phyloP scores from a whole-genome alignment of 163 green algal genomes.

The Scenedesmus sp. region DNA sequence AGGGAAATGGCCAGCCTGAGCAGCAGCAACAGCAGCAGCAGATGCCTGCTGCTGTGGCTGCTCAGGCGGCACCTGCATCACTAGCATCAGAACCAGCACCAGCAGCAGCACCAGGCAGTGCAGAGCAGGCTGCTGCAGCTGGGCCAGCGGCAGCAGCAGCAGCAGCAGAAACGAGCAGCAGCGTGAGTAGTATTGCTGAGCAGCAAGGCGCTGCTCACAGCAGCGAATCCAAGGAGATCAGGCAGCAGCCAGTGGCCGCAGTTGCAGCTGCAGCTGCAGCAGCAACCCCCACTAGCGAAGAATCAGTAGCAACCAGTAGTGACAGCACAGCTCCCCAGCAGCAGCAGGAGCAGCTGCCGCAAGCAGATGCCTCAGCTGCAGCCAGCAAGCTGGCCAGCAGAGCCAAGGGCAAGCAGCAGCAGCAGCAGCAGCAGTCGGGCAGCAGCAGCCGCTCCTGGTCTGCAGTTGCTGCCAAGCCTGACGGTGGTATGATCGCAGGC shows the following conservation, averaged over 20 bases:
- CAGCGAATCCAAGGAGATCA: neutral
- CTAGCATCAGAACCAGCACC: neutral
- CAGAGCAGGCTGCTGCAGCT: neutral
- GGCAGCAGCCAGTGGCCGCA: conserved; percentile 1
- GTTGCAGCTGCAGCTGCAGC: conserved; percentile 21
- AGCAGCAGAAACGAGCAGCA: conserved; percentile 14
- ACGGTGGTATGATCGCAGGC: neutral
- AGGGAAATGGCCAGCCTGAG: neutral
- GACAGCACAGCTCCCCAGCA: neutral
- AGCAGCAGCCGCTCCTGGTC: conserved; percentile 27
- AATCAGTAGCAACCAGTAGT: neutral
- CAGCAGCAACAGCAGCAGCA: conserved; percentile 44
- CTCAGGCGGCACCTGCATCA: neutral
- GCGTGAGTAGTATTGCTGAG: neutral
- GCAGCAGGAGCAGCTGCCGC: neutral
- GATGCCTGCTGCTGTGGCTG: neutral
- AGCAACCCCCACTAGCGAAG: neutral
- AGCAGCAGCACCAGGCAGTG: neutral
- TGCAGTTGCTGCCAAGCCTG: conserved; percentile 19
- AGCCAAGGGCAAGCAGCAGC: neutral
- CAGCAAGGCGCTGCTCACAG: neutral
- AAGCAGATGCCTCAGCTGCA: conserved; percentile 11
- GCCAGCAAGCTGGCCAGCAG: conserved; percentile 12
- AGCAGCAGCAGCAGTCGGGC: conserved; percentile 7
- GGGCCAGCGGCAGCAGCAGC: conserved; percentile 17